These are phyloP conservation scores for Hemileia vastatrix DNA, from an alignment of 1,284 basidiomycete species.

Conservation along the genomic window DNA sequence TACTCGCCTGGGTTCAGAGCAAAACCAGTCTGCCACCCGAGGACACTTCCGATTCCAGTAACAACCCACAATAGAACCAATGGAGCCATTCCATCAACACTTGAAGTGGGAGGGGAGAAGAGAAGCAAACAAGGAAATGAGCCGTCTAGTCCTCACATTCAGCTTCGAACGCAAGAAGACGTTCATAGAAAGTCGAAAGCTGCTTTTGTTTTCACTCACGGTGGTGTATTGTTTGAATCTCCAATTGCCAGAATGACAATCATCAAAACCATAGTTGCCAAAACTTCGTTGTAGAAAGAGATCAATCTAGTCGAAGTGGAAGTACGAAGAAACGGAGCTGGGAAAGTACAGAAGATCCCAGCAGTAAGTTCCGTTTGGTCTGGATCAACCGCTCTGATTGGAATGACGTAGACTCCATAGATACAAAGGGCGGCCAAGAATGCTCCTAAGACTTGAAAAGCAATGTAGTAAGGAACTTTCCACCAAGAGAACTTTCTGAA, in stretches of 20 bases:
- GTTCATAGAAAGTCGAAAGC: too few relatives aligned
- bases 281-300: slow-evolving; percentile 24
- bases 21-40: background rate
- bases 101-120: too few relatives aligned
- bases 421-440: background rate
- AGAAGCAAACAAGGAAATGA: too few relatives aligned
- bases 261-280: slow-evolving; percentile 23
- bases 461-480: background rate
- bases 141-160: too few relatives aligned
- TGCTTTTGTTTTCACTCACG: background rate
- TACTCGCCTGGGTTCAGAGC: background rate
- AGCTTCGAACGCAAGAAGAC: too few relatives aligned
- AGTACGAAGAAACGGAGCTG: slow-evolving; percentile 9
- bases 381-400: background rate
- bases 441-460: background rate
- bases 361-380: background rate
- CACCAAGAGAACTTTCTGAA: background rate
- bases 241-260: slow-evolving; percentile 24
- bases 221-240: slow-evolving; percentile 22
- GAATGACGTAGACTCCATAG: background rate
- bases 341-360: background rate
- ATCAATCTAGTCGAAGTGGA: background rate
- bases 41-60: background rate
- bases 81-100: background rate
- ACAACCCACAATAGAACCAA: background rate